Evolutionary conservation across 495 filamentous ascomycete genomes (phyloP).

Genomic region (Penicillium steckii): DNA sequence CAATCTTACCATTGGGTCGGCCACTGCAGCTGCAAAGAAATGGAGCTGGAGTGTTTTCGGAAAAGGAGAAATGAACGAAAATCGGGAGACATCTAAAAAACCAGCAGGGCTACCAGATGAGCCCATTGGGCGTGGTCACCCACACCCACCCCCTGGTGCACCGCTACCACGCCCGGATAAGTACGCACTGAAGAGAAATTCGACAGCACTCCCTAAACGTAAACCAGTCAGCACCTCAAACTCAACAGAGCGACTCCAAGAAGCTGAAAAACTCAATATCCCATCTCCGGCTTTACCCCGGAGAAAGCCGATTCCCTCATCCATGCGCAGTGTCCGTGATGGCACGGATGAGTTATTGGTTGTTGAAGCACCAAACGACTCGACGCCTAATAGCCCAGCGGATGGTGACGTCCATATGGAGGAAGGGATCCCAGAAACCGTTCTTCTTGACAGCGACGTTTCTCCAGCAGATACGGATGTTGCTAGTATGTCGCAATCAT

Average conservation of each 20-base stretch:
- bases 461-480: constrained; percentile 1
- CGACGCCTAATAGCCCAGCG: constrained; percentile 48
- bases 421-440: background rate
- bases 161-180: constrained; percentile 74
- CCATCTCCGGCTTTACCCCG: constrained; percentile 16
- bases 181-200: constrained; percentile 56
- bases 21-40: constrained; percentile 76
- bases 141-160: constrained; percentile 51
- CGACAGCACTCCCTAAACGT: constrained; percentile 58
- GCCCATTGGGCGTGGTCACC: constrained; percentile 69
- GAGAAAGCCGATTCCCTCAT: constrained; percentile 32
- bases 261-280: constrained; percentile 23
- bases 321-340: constrained; percentile 9
- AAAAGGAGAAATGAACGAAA: constrained; percentile 42
- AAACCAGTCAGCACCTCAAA: constrained; percentile 53
- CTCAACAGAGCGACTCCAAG: constrained; percentile 27
- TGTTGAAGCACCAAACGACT: constrained; percentile 52
- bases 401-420: constrained; percentile 27
- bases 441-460: constrained; percentile 7
- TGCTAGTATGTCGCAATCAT: background rate
- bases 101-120: constrained; percentile 56
- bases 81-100: constrained; percentile 31
- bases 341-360: constrained; percentile 45
- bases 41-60: constrained; percentile 78
- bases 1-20: constrained; percentile 63